These are phyloP conservation scores for Ceratocystis diversiconidia DNA, from an alignment of 2,329 filamentous ascomycete genomes.

Conservation along the genomic window DNA sequence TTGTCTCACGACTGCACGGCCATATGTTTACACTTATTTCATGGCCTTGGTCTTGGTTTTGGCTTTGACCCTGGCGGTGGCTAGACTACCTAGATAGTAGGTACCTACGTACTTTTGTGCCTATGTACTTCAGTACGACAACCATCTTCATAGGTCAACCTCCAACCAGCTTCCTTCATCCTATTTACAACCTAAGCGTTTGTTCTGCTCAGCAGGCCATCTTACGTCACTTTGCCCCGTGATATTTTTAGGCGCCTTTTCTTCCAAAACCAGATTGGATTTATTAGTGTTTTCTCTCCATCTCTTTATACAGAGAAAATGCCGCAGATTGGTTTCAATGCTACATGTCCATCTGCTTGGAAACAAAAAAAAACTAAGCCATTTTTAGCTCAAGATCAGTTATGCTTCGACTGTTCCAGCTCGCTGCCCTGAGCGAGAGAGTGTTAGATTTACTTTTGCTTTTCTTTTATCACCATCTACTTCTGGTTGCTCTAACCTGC, in stretches of 20 bases:
- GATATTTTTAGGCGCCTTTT: slow-evolving; percentile 1
- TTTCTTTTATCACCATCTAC: neutral
- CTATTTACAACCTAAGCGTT: neutral
- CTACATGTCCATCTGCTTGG: neutral
- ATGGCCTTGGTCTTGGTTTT: too few relatives aligned
- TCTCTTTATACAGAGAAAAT: neutral
- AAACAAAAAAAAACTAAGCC: neutral
- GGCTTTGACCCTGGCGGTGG: too few relatives aligned
- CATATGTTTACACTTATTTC: neutral
- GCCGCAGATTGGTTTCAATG: neutral
- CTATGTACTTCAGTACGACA: too few relatives aligned
- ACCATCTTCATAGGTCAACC: too few relatives aligned
- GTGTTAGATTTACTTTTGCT: neutral
- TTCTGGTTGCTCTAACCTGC: neutral
- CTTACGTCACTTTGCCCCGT: neutral
- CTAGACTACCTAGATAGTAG: too few relatives aligned
- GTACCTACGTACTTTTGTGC: too few relatives aligned
- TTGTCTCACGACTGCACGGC: neutral
- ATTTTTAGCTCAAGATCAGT: neutral
- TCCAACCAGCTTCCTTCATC: neutral
- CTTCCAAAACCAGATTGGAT: neutral
- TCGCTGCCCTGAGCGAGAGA: neutral
- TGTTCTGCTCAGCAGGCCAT: neutral
- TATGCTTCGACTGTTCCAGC: neutral
- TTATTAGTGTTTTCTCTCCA: neutral